Base-by-base conservation (phyloP, 495 filamentous ascomycete genomes). In the Xylaria grammica region DNA sequence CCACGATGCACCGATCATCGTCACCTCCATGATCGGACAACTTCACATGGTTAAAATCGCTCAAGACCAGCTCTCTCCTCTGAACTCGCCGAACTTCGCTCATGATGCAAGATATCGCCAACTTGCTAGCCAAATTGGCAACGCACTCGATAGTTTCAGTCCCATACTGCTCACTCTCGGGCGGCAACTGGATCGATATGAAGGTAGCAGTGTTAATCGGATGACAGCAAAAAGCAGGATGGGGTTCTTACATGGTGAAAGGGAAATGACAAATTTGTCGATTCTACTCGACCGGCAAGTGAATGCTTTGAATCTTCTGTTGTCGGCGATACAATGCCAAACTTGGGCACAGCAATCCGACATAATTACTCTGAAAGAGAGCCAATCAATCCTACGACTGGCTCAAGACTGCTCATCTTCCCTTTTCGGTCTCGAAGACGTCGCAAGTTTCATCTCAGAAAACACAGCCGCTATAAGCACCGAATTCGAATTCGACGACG, bases 391-490 rank as follows among this genome's bases (percentile, higher is more conserved):
- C 27, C 29, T 60, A 6, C 19, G 32, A 50, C 19, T 60, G 9
- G 57, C 57, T 6, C 8, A 50, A 30, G 57, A 60, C 27, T 60
- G 42, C 22, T 60, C 57, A 17, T 60, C 57, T 1, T 60, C 57
- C 7, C 42, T 48, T 5, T 6, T 60, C 9, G 57, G 42, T 1
- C 57, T 60, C 11, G 57, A 49, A n/a, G 45, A 60, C n/a, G 45
- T 50, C 19, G 27, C 57, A 38, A 60, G 57, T 38, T 60, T 60
- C 45, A 48, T 60, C 36, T 60, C 57, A n/a, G 57, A 60, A 4
- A 49, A 34, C 7, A 60, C 57, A 13, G 42, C 24, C 7, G 40
- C 42, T 8, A 60, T 50, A 48, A 60, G 57, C 44, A 27, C 44
- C 4, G 1, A 19, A 17, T 60, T 60, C 22, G 57, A 60, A 34